phyloP scores from a whole-genome alignment of 305 asterid genomes.

The Caryopteris hybrid region DNA sequence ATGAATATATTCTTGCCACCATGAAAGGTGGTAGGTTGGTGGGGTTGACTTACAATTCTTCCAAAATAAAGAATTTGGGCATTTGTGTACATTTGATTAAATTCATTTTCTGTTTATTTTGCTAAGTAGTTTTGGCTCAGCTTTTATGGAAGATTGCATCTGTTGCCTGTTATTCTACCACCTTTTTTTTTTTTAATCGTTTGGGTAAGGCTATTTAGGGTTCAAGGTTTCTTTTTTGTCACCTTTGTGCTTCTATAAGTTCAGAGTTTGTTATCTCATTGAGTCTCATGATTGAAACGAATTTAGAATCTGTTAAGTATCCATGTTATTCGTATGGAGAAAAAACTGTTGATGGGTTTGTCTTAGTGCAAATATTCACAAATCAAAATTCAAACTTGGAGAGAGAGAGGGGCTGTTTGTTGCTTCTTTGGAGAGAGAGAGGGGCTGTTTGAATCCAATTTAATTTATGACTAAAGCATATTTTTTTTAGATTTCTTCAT shows the following conservation, averaged over 20 bases:
- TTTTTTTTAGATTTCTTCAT: too few species aligned
- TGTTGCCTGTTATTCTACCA: too few species aligned
- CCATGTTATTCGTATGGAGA: too few species aligned
- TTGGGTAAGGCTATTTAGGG: constrained; percentile 20
- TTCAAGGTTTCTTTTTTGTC: constrained; percentile 23
- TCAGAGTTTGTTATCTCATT: constrained; percentile 13
- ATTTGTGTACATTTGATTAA: constrained; percentile 29
- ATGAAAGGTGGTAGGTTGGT: constrained; percentile 88
- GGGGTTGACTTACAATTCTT: constrained; percentile 68
- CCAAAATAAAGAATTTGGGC: constrained; percentile 27
- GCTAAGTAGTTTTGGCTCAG: constrained; percentile 22
- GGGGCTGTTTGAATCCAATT: too few species aligned
- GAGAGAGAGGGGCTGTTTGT: too few species aligned
- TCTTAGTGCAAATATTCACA: background rate
- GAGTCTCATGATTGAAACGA: background rate
- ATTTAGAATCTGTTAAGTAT: background rate
- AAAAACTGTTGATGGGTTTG: constrained; percentile 1
- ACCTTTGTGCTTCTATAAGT: constrained; percentile 31
- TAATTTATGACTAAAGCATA: too few species aligned
- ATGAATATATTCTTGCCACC: constrained; percentile 26
- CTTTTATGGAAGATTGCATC: constrained; percentile 15
- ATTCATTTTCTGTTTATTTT: constrained; percentile 18
- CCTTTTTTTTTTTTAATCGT: constrained; percentile 29
- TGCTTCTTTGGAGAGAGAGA: too few species aligned
- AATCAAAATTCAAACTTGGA: constrained; percentile 2